These are phyloP conservation scores for Aspergillus cavernicola DNA, from an alignment of 495 filamentous ascomycete genomes.

Conservation along the genomic window DNA sequence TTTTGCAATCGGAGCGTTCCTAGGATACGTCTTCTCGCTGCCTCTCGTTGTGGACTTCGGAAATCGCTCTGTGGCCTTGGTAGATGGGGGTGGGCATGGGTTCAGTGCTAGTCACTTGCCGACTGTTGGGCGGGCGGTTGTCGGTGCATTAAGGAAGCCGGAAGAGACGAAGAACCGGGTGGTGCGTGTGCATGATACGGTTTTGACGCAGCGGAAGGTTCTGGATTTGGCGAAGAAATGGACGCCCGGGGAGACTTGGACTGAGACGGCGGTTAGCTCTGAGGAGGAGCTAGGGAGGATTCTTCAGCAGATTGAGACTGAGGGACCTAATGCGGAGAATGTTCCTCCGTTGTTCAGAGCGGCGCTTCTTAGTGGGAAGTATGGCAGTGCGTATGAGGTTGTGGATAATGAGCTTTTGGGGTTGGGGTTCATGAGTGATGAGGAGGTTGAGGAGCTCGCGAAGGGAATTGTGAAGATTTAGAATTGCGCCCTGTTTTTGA, in stretches of 20 bases:
- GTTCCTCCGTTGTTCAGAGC: background rate
- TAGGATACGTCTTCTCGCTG: background rate
- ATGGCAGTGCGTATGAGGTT: background rate
- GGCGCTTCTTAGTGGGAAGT: slow-evolving; percentile 1
- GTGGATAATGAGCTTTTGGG: slow-evolving; percentile 10
- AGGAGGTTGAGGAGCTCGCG: background rate
- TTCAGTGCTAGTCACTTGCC: background rate
- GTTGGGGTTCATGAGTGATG: background rate
- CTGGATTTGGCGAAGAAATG: slow-evolving; percentile 2
- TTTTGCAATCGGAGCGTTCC: slow-evolving; percentile 32
- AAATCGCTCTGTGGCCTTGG: background rate
- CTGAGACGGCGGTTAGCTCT: background rate
- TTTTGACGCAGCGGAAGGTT: background rate
- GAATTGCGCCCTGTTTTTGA: too few relatives aligned
- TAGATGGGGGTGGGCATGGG: background rate
- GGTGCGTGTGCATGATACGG: background rate
- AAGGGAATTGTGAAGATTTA: background rate
- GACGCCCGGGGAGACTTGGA: background rate
- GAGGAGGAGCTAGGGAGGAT: background rate
- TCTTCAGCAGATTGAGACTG: background rate
- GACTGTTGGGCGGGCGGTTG: slow-evolving; percentile 4
- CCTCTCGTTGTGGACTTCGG: background rate
- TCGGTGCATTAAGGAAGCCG: background rate
- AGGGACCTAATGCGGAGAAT: background rate
- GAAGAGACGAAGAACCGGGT: slow-evolving; percentile 4